A percentile compares a stretch with the other conserved stretches of the same genome.
These are phyloP conservation scores for Diutina mesorugosa DNA, from an alignment of 1,139 yeast species.

Conservation along the genomic window DNA sequence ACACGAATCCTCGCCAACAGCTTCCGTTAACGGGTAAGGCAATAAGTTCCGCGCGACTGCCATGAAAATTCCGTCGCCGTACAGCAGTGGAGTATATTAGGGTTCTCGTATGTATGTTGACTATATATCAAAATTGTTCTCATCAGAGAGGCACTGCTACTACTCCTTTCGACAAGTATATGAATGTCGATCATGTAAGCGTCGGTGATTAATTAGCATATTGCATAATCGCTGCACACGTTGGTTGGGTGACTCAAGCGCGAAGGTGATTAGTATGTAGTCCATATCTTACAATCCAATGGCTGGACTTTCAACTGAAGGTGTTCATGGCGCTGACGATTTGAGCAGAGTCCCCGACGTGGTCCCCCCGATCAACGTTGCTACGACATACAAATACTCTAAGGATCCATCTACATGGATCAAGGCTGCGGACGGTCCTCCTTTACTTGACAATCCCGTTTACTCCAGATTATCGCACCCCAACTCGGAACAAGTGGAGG, in stretches of 20 bases:
- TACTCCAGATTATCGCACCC: constrained; percentile 74
- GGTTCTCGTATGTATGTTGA: too few relatives aligned
- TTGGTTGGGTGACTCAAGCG: too few relatives aligned
- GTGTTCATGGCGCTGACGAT: constrained; percentile 54
- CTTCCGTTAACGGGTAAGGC: not conserved
- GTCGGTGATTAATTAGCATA: too few relatives aligned
- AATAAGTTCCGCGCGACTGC: not conserved
- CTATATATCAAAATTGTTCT: too few relatives aligned
- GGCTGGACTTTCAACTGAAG: constrained; percentile 35
- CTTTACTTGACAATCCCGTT: constrained; percentile 9
- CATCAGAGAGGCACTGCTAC: too few relatives aligned
- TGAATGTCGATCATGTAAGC: too few relatives aligned
- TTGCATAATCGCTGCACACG: too few relatives aligned
- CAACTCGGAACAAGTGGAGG: constrained; percentile 54
- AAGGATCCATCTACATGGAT: constrained; percentile 38
- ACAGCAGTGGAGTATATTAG: not conserved
- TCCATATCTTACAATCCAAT: constrained; percentile 8
- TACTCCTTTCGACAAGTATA: too few relatives aligned
- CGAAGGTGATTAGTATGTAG: too few relatives aligned
- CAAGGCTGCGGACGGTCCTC: constrained; percentile 16
- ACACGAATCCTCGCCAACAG: not conserved
- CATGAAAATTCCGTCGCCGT: not conserved
- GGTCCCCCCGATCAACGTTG: constrained; percentile 68
- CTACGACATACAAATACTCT: constrained; percentile 66
- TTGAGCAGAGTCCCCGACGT: constrained; percentile 38